These are phyloP conservation scores for Xylaria sp. DNA, from an alignment of 2,329 filamentous ascomycete genomes.

Conservation along the genomic window DNA sequence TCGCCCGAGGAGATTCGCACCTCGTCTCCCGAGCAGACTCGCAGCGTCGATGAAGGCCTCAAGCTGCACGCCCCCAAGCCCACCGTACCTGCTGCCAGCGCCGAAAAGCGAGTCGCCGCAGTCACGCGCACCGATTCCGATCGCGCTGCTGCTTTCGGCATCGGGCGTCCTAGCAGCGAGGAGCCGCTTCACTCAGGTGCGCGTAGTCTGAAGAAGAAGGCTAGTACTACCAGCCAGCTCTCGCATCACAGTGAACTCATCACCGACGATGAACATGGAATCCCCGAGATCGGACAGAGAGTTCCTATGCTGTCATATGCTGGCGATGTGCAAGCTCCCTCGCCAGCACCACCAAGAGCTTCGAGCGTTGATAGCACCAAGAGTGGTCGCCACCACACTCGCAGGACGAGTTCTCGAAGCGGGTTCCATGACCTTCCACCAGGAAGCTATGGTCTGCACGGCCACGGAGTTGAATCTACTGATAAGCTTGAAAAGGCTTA, in stretches of 20 bases:
- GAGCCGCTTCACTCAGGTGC: conserved; percentile 60
- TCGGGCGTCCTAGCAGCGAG: conserved; percentile 74
- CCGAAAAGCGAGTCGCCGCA: conserved; percentile 82
- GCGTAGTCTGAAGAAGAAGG: conserved; percentile 70
- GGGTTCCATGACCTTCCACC: conserved; percentile 78
- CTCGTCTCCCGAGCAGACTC: conserved; percentile 74
- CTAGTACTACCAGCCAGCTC: conserved; percentile 65
- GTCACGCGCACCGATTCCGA: conserved; percentile 94
- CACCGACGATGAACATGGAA: conserved; percentile 81
- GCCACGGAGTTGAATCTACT: conserved; percentile 79
- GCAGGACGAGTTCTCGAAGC: conserved; percentile 74
- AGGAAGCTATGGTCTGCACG: conserved; percentile 92
- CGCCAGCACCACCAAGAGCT: conserved; percentile 73
- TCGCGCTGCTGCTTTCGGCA: conserved; percentile 83
- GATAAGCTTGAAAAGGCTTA: conserved; percentile 92
- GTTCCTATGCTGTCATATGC: conserved; percentile 94
- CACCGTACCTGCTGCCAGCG: conserved; percentile 81
- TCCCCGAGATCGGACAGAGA: conserved; percentile 90
- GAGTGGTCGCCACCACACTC: conserved; percentile 68
- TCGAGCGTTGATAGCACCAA: conserved; percentile 51
- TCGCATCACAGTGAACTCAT: conserved; percentile 62
- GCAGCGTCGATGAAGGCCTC: conserved; percentile 81
- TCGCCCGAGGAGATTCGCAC: conserved; percentile 54
- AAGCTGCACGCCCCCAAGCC: conserved; percentile 91
- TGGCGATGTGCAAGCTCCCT: conserved; percentile 95